Base-by-base conservation (phyloP, 2,329 filamentous ascomycete species). In the Paracamarosporium sp. region DNA sequence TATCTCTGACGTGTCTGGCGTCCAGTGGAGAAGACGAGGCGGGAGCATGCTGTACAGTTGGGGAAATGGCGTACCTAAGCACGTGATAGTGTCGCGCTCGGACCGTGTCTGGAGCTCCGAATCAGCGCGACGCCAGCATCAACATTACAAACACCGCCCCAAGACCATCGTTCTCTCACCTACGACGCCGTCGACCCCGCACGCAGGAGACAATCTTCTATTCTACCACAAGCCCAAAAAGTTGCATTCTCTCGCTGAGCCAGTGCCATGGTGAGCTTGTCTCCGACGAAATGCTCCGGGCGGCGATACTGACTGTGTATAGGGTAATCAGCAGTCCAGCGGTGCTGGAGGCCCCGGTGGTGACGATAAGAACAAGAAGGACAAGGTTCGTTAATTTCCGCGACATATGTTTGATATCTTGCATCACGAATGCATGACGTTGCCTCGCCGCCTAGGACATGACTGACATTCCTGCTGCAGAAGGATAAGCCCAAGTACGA, bases 401-500 rank as follows among this genome's bases (percentile, higher is more conserved):
- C 35, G 31, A 24, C 17, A 20, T 12, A 25, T 47, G 15, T 33
- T 2, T 17, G 20, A 24, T 35, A 30, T 17, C 22, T 25, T 30
- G 40, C 44, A 35, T 38, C 45, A 12, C 30, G 33, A 24, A 11
- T 55, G 36, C 30, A 45, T 56, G 53, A 35, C 54, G 48, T 57
- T 50, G 40, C 50, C 52, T 56, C 51, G 54, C 58, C 50, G 54
- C 52, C 43, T 27, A 25, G 54, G 30, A 38, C 36, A 53, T 30
- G 25, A 62, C 68, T 69, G 40, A 71, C 58, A 20, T 31, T 43
- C 54, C 27, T 41, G 8, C 31, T 63, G 35, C 61, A 97, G 94
- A 98, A 99, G 86, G 94, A 99, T 63, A 99, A 99, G 89, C 95
- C 95, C 76, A 98, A 97, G 90, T 99, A 99, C 85, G 95, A 99